Percentiles rank a stretch among this genome's conserved stretches.
Evolutionary conservation across 2,329 filamentous ascomycete species (phyloP).

Genomic region (Intubia oerlemansii): DNA sequence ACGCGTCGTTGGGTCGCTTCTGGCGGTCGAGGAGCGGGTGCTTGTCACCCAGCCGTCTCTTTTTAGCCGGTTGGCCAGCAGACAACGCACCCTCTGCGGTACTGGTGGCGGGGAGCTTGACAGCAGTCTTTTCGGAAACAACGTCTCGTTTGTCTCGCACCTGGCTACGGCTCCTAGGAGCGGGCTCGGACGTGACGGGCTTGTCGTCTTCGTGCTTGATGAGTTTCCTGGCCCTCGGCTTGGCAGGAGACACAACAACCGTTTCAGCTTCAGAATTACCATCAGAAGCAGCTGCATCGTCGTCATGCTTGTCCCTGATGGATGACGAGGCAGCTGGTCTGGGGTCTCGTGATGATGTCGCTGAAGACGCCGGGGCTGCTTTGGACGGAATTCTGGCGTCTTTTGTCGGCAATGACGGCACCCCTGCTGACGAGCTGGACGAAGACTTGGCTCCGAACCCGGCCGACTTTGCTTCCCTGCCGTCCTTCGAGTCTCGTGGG

Average conservation of each 20-base stretch:
- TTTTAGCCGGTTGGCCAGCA: too few species aligned
- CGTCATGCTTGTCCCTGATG: slow-evolving; percentile 17
- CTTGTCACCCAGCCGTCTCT: too few species aligned
- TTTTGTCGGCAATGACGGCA: too few species aligned
- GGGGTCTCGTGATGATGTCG: slow-evolving; percentile 12
- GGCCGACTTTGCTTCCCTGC: background rate
- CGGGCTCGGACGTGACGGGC: slow-evolving; percentile 18
- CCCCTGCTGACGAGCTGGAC: too few species aligned
- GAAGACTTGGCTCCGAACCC: too few species aligned
- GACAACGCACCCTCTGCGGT: too few species aligned
- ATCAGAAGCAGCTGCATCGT: slow-evolving; percentile 24
- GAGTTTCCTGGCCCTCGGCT: slow-evolving; percentile 30
- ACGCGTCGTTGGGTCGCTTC: slow-evolving; percentile 30
- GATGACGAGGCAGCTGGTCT: slow-evolving; percentile 12
- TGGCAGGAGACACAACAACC: slow-evolving; percentile 45
- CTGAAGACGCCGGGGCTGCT: too few species aligned
- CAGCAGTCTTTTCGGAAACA: too few species aligned
- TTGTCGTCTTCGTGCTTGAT: slow-evolving; percentile 45
- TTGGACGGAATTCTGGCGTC: too few species aligned
- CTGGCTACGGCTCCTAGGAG: slow-evolving; percentile 3
- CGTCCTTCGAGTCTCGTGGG: slow-evolving; percentile 12
- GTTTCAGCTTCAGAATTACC: slow-evolving; percentile 53
- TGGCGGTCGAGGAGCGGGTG: too few species aligned
- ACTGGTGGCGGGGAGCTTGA: too few species aligned
- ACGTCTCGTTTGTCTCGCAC: too few species aligned